Evolutionary conservation across 2,329 filamentous ascomycete genomes (phyloP), one percentile per base, ranked within the genome.

Genomic region (Microsporum audouinii): DNA sequence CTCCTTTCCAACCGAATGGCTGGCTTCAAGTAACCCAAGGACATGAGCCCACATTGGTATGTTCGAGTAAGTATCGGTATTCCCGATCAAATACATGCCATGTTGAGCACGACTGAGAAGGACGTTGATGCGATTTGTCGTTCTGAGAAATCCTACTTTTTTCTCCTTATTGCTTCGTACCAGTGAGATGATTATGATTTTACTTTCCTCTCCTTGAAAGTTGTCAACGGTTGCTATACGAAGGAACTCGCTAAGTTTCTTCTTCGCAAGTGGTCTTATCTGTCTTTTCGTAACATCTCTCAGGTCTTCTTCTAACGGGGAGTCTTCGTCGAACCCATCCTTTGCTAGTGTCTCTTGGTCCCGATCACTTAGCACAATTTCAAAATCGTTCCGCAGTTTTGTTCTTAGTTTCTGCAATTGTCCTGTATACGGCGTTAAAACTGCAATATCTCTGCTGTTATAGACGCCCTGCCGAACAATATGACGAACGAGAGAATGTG

Each of bases 401-500:
- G 64, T 59, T 8, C 76, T 72, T 6, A 84, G 66, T 57, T 76
- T 77, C 33, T 78, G 74, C 1, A 84, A 71, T 62, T 84, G 81
- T 0, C 79, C 79, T 1, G 78, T 63, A 64, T 84, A 84, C 0
- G 82, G 81, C 0, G 87, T 90, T 4, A 91, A 68, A 0, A 92
- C 82, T 0, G 87, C 86, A 62, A 91, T 88, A 1, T 90, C 84
- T 0, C 76, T 76, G 0, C 73, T 71, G 0, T 69, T 70, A 68
- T 91, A 89, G 75, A 73, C 68, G 0, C 86, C 86, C 67, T 91
- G 87, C 0, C 79, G 77, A 3, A 87, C 75, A 0, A 91, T 71
- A 67, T 91, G 86, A 0, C 78, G 78, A 0, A 89, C 83, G 0
- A 91, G 71, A 0, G 82, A 79, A 5, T 78, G 73, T 0, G 81